Evolutionary conservation across 345 rosid species (phyloP).

Genomic region (Kernera saxatilis): DNA sequence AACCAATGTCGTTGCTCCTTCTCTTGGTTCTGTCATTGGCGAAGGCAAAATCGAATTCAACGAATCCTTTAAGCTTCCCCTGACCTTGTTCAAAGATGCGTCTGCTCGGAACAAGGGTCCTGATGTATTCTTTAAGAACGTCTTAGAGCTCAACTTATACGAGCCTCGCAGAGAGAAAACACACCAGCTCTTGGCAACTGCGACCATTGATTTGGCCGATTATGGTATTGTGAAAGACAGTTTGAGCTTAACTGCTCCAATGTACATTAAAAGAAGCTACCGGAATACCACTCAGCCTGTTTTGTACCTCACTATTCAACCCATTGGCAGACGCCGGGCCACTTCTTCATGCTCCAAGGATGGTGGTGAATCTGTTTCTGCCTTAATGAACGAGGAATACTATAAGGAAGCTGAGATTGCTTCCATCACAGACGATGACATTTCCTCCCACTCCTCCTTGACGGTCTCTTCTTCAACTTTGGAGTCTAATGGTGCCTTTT

Average conservation of each 20-base stretch:
- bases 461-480: slow-evolving; percentile 42
- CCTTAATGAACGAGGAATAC: slow-evolving; percentile 71
- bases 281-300: slow-evolving; percentile 69
- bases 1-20: slow-evolving; percentile 58
- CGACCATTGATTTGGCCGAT: slow-evolving; percentile 69
- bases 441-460: slow-evolving; percentile 72
- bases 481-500: slow-evolving; percentile 43
- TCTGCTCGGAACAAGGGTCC: slow-evolving; percentile 49
- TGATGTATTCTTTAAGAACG: slow-evolving; percentile 57
- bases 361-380: slow-evolving; percentile 64
- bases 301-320: slow-evolving; percentile 57
- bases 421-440: slow-evolving; percentile 72
- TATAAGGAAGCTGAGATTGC: slow-evolving; percentile 75
- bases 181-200: slow-evolving; percentile 68
- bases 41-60: slow-evolving; percentile 87
- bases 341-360: slow-evolving; percentile 46
- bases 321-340: slow-evolving; percentile 34
- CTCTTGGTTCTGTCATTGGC: slow-evolving; percentile 62
- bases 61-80: slow-evolving; percentile 70
- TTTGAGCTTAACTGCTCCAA: slow-evolving; percentile 46
- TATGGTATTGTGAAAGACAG: slow-evolving; percentile 55
- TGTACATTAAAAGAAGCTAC: slow-evolving; percentile 73
- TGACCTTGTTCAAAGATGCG: slow-evolving; percentile 53
- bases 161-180: slow-evolving; percentile 89
- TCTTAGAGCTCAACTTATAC: slow-evolving; percentile 65